A percentile compares a stretch with the other conserved stretches of the same genome.
Evolutionary conservation across 257 asterid genomes (phyloP).

Genomic region (Nicotiana knightiana): DNA sequence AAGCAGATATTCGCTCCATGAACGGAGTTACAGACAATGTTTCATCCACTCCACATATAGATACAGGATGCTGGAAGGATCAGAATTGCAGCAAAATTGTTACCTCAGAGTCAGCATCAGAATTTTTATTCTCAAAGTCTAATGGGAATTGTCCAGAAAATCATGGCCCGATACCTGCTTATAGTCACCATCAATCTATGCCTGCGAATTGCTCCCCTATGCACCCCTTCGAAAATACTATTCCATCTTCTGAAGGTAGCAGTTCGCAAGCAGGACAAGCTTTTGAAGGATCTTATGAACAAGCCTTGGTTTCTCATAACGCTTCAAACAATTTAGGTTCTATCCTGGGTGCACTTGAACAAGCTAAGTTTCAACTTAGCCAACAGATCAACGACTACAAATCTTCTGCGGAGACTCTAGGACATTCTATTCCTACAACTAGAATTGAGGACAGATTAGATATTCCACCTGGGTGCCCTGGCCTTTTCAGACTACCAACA

Average conservation of each 20-base stretch:
- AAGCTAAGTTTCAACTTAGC: constrained; percentile 53
- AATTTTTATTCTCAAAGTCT: constrained; percentile 32
- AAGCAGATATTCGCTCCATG: neutral
- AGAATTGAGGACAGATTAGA: constrained; percentile 13
- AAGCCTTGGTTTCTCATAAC: constrained; percentile 41
- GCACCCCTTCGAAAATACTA: constrained; percentile 9
- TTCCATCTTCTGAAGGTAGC: constrained; percentile 16
- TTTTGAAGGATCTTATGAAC: constrained; percentile 28
- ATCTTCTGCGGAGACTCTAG: too few relatives aligned
- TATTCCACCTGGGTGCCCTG: constrained; percentile 45
- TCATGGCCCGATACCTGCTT: constrained; percentile 8
- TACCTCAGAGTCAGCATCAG: constrained; percentile 32
- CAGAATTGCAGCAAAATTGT: constrained; percentile 15
- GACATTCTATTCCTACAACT: constrained; percentile 21
- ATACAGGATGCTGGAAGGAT: neutral
- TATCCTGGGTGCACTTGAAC: constrained; percentile 68
- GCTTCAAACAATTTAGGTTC: constrained; percentile 37
- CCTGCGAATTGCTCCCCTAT: neutral
- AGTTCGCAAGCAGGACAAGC: constrained; percentile 12
- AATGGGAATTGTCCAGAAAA: constrained; percentile 28
- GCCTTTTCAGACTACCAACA: constrained; percentile 68
- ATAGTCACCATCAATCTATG: neutral
- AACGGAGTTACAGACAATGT: constrained; percentile 8
- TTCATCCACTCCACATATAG: constrained; percentile 15
- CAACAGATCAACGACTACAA: constrained; percentile 26